These are phyloP conservation scores for Colletotrichum scovillei DNA, from an alignment of 2,329 filamentous ascomycete genomes.

Conservation along the genomic window DNA sequence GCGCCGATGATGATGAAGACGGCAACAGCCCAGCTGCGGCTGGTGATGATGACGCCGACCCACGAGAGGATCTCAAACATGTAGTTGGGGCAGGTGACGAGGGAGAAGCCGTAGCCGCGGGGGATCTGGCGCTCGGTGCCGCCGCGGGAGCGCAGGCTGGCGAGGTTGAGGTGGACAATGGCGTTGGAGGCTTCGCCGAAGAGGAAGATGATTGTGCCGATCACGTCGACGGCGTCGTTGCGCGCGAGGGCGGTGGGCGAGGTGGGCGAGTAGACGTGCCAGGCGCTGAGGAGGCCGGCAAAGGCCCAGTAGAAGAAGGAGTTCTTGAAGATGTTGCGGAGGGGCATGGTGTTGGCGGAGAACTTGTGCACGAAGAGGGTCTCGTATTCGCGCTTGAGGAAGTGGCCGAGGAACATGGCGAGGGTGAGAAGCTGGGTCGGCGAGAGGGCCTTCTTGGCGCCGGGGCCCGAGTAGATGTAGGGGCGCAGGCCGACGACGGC, in stretches of 20 bases:
- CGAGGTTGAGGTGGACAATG: constrained; percentile 82
- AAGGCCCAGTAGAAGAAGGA: constrained; percentile 93
- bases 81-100: constrained; percentile 98
- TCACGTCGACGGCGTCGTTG: constrained; percentile 66
- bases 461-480: constrained; percentile 61
- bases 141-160: constrained; percentile 80
- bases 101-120: constrained; percentile 81
- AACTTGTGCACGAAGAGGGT: constrained; percentile 96
- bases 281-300: constrained; percentile 83
- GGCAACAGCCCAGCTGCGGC: constrained; percentile 80
- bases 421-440: constrained; percentile 80
- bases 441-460: constrained; percentile 63
- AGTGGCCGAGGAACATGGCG: constrained; percentile 82
- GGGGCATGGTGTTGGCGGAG: constrained; percentile 93
- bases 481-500: constrained; percentile 78
- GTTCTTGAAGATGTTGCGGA: constrained; percentile 93
- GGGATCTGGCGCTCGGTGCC: constrained; percentile 91
- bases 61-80: constrained; percentile 92
- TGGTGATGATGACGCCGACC: constrained; percentile 84
- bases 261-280: constrained; percentile 84
- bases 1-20: constrained; percentile 81
- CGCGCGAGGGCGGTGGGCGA: constrained; percentile 70
- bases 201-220: constrained; percentile 77
- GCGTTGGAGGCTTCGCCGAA: constrained; percentile 86
- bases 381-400: constrained; percentile 94